Base-by-base conservation (phyloP, 2,329 filamentous ascomycete species). In the Fusarium caatingaense region DNA sequence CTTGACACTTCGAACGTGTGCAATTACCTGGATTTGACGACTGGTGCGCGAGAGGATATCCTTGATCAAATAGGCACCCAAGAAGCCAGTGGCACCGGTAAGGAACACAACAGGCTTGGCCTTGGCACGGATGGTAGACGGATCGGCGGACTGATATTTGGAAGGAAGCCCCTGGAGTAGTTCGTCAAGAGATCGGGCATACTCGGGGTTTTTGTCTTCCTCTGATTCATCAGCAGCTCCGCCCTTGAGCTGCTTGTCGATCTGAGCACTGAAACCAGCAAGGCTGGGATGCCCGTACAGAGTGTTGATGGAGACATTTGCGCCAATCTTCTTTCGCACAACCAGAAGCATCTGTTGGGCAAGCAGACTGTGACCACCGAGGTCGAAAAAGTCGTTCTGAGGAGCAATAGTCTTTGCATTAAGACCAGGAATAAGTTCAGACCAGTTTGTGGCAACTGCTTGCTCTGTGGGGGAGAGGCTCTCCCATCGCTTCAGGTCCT, bases 41-140 rank as follows among this genome's bases (percentile, higher is more conserved):
- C 51, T 63, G 8, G 56, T 71, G 55, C 59, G 85, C 41, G 87
- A 86, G 2, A 98, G 84, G 2, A 97, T 80, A 58, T 97, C 93
- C 58, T 87, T 87, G 32, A 97, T 83, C 13, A 98, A 83, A 76
- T 94, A 97, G 0, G 92, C 87, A 28, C 94, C 94, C 21, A 98
- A 81, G 83, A 98, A 98, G 23, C 77, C 77, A 3, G 76, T 98
- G 6, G 93, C 93, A 45, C 95, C 94, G 5, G 94, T 98, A 8
- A 98, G 82, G 79, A 98, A 92, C 13, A 96, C 85, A 0, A 91
- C 93, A 12, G 75, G 62, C 60, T 79, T 65, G 67, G 79, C 72
- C 15, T 78, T 70, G 23, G 74, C 49, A 34, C 69, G 63, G 23
- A 75, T 53, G 8, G 72, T 74, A 15, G 60, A 68, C 2, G 89